Conservation (phyloP, 164 flowering plant genomes). For the Paratinospora sagittata region DNA sequence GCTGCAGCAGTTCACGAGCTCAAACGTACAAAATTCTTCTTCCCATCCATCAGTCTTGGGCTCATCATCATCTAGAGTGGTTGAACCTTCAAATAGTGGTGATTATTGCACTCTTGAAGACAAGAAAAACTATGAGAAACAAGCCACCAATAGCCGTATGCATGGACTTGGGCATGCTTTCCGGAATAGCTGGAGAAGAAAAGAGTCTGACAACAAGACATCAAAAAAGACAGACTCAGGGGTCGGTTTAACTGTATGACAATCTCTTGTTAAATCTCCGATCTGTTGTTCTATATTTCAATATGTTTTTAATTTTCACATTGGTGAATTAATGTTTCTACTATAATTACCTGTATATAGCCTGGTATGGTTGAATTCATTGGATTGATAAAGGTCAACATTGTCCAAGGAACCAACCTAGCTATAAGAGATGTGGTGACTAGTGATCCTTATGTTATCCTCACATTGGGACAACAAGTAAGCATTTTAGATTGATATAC, state of each 20-base stretch:
- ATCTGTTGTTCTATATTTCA: not conserved
- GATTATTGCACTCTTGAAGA: conserved; percentile 22
- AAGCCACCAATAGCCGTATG: conserved; percentile 35
- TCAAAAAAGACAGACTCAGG: conserved; percentile 34
- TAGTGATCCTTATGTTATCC: conserved; percentile 94
- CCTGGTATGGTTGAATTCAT: conserved; percentile 92
- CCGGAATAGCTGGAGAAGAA: conserved; percentile 82
- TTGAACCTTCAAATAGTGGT: conserved; percentile 17
- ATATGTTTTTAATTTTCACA: not conserved
- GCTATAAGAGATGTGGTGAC: conserved; percentile 76
- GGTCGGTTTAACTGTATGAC: conserved; percentile 36
- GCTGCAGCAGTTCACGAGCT: conserved; percentile 48
- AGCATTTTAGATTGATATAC: conserved; percentile 18
- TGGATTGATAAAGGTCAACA: conserved; percentile 84
- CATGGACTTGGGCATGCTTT: conserved; percentile 62
- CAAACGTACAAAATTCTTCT: conserved; percentile 24
- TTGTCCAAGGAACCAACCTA: conserved; percentile 80
- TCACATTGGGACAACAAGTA: conserved; percentile 80
- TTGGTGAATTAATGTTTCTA: conserved; percentile 6
- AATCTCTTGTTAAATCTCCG: not conserved
- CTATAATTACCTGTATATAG: conserved; percentile 30
- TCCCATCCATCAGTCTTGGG: conserved; percentile 22
- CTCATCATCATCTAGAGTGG: conserved; percentile 21
- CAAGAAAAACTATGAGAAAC: conserved; percentile 52
- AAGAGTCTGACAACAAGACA: conserved; percentile 40